Percentiles rank a stretch among this genome's conserved stretches.
Conservation (phyloP, 345 rosid species). For the Brassica carinata region DNA sequence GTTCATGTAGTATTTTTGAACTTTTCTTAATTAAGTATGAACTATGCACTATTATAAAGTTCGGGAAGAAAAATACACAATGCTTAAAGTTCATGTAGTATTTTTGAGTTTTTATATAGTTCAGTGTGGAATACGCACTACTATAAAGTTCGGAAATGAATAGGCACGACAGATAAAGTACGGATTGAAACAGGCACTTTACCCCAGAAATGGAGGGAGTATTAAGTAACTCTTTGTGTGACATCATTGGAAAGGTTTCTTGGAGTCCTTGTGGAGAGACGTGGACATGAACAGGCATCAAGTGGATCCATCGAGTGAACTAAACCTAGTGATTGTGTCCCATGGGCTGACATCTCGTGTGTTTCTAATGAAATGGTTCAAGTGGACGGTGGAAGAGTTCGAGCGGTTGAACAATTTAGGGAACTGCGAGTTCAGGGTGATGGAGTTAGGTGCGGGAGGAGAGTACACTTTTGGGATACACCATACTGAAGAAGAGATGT, state of each 20-base stretch:
- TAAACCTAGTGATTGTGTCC: conserved; percentile 77
- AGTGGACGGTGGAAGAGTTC: conserved; percentile 92
- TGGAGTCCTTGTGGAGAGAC: conserved; percentile 96
- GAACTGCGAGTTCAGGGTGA: conserved; percentile 76
- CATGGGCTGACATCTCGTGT: conserved; percentile 82
- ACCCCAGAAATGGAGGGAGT: too few species aligned
- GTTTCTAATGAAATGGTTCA: conserved; percentile 97
- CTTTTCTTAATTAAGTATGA: too few species aligned
- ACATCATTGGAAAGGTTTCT: conserved; percentile 52
- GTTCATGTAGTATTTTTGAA: too few species aligned
- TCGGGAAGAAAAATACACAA: too few species aligned
- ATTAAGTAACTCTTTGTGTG: not conserved
- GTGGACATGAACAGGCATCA: conserved; percentile 78
- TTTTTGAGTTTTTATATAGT: too few species aligned
- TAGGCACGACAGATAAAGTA: too few species aligned
- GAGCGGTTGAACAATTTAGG: conserved; percentile 71
- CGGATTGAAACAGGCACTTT: too few species aligned
- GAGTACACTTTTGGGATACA: conserved; percentile 79
- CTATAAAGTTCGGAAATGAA: too few species aligned
- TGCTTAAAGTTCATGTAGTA: too few species aligned
- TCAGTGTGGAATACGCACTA: too few species aligned
- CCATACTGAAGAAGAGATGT: conserved; percentile 38
- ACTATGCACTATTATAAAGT: too few species aligned
- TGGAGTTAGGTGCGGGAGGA: conserved; percentile 74
- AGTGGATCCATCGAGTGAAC: conserved; percentile 52